Percentiles rank a stretch among this genome's conserved stretches.
Conservation (phyloP, 352 stramenopile genomes). For the Globisporangium iwayamae region DNA sequence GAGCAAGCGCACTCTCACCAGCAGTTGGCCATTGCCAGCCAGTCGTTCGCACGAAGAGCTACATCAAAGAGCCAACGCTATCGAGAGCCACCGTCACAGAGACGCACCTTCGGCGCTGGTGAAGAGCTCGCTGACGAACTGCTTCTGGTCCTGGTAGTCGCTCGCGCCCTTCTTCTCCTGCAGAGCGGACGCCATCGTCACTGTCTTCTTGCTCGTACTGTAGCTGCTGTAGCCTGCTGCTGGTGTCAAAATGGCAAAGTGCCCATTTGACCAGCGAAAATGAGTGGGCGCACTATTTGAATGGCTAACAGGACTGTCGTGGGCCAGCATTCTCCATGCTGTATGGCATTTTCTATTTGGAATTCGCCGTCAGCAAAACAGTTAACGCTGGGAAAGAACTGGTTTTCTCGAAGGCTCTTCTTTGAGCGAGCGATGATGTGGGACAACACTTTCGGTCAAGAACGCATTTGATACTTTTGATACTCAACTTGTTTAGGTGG, state of each 20-base stretch:
- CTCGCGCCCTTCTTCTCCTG: constrained; percentile 58
- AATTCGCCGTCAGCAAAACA: neutral
- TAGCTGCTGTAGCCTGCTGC: no score
- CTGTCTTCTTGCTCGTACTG: constrained; percentile 3
- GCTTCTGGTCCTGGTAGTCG: constrained; percentile 77
- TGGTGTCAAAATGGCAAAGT: neutral
- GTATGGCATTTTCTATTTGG: neutral
- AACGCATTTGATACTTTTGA: neutral
- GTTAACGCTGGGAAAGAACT: neutral
- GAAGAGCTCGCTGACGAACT: constrained; percentile 71
- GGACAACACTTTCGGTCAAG: no score
- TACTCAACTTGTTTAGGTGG: neutral
- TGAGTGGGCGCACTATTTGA: neutral
- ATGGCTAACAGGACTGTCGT: neutral
- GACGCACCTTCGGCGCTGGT: constrained; percentile 67
- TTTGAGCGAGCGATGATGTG: no score
- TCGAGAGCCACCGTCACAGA: neutral
- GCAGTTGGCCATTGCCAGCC: neutral
- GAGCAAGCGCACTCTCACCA: neutral
- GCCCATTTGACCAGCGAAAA: neutral
- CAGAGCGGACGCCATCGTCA: constrained; percentile 32
- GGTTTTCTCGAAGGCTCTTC: neutral
- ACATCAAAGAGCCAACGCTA: neutral
- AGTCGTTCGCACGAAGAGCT: constrained; percentile 1
- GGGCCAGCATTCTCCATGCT: neutral